Evolutionary conservation across 441 rosid genomes (phyloP).

Genomic region (Gossypium davidsonii): DNA sequence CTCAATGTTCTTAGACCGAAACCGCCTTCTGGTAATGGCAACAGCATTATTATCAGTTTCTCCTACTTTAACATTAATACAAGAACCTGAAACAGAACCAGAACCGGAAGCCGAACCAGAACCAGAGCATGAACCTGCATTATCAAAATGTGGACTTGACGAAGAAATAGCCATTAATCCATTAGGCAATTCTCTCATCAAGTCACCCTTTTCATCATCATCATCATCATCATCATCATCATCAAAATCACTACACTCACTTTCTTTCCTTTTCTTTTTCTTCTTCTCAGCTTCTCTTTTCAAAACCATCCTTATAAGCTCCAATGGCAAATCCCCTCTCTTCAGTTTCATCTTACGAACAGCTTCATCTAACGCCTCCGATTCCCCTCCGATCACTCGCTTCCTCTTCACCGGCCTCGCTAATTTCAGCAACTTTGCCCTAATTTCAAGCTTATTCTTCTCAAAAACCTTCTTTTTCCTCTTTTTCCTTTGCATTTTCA

Average conservation of each 20-base stretch:
- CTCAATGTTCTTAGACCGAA: slow-evolving; percentile 83
- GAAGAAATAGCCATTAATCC: slow-evolving; percentile 88
- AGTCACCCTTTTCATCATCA: slow-evolving; percentile 28
- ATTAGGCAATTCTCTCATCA: slow-evolving; percentile 77
- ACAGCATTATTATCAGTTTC: slow-evolving; percentile 28
- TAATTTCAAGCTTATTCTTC: slow-evolving; percentile 29
- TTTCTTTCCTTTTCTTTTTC: slow-evolving; percentile 24
- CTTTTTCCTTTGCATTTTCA: slow-evolving; percentile 47
- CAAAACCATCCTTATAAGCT: slow-evolving; percentile 70
- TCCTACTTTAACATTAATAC: slow-evolving; percentile 57
- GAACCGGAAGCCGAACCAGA: slow-evolving; percentile 18
- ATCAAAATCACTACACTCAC: slow-evolving; percentile 26
- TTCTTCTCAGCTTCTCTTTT: slow-evolving; percentile 69
- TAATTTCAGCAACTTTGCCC: slow-evolving; percentile 40
- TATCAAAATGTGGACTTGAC: slow-evolving; percentile 40
- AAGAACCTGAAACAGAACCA: slow-evolving; percentile 26
- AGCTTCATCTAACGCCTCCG: slow-evolving; percentile 45
- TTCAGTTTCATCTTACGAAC: slow-evolving; percentile 53
- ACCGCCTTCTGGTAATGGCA: slow-evolving; percentile 43
- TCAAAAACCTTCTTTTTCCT: slow-evolving; percentile 23
- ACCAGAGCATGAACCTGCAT: slow-evolving; percentile 37
- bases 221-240: slow-evolving; percentile 32
- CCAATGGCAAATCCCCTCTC: slow-evolving; percentile 62
- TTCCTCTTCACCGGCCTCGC: slow-evolving; percentile 36
- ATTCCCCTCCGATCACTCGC: slow-evolving; percentile 37